Percentiles rank a stretch among this genome's conserved stretches.
These are phyloP conservation scores for Geranomyces variabilis DNA, from an alignment of 192 early-diverging fungal genomes.

Conservation along the genomic window DNA sequence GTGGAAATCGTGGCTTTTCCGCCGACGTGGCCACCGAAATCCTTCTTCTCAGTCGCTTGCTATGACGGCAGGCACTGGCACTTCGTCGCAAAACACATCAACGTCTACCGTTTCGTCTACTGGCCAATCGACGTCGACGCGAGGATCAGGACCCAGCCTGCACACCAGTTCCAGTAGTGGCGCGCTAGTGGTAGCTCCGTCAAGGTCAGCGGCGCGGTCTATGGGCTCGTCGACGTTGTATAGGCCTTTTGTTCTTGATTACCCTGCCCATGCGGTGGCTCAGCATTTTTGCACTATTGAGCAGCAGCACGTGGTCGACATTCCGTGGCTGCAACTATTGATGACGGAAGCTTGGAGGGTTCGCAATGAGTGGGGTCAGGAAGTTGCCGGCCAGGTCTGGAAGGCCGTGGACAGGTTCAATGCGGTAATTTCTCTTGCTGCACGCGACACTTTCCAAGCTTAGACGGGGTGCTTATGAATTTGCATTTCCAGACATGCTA, in stretches of 20 bases:
- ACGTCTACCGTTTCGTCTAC: too few relatives aligned
- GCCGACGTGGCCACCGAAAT: not conserved
- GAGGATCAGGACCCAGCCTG: too few relatives aligned
- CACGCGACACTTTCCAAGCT: too few relatives aligned
- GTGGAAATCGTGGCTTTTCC: slow-evolving; percentile 22
- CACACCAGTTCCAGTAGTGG: too few relatives aligned
- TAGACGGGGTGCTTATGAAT: not conserved
- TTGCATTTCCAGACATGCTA: slow-evolving; percentile 14
- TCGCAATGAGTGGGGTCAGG: not conserved
- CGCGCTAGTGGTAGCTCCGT: too few relatives aligned
- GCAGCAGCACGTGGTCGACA: slow-evolving; percentile 2
- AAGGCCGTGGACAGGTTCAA: slow-evolving; percentile 30
- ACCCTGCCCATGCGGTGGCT: slow-evolving; percentile 19
- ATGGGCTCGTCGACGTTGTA: not conserved
- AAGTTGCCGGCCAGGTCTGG: slow-evolving; percentile 20
- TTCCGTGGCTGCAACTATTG: slow-evolving; percentile 25
- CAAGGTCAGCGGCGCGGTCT: too few relatives aligned
- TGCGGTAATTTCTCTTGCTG: not conserved
- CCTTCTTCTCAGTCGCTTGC: not conserved
- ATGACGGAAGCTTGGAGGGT: slow-evolving; percentile 8
- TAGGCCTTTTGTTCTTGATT: slow-evolving; percentile 10
- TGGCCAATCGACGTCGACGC: too few relatives aligned
- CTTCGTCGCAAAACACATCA: too few relatives aligned
- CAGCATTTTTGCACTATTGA: slow-evolving; percentile 24
- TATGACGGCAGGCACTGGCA: too few relatives aligned